These are phyloP conservation scores for Candida alai DNA, from an alignment of 805 yeast species.

Conservation along the genomic window DNA sequence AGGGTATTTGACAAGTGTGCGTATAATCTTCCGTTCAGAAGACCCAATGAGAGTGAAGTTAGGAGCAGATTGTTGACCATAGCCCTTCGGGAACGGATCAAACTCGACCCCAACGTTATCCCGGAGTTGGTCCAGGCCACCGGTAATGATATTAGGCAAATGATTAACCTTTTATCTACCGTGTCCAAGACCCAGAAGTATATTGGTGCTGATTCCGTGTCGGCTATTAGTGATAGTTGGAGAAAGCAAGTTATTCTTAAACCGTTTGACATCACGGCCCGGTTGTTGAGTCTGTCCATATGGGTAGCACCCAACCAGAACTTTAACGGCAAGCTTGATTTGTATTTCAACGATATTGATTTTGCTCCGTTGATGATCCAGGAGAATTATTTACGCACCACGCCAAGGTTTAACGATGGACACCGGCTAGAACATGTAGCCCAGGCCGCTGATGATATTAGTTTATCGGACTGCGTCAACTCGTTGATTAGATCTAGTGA, in stretches of 20 bases:
- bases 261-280: slow-evolving; percentile 85
- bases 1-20: slow-evolving; percentile 87
- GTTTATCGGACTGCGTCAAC: slow-evolving; percentile 81
- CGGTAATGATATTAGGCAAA: slow-evolving; percentile 89
- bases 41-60: slow-evolving; percentile 83
- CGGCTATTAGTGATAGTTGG: slow-evolving; percentile 66
- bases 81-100: slow-evolving; percentile 78
- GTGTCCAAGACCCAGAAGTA: slow-evolving; percentile 68
- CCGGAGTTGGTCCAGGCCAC: slow-evolving; percentile 84
- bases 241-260: slow-evolving; percentile 85
- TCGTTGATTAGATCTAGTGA: slow-evolving; percentile 81
- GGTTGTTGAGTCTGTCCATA: slow-evolving; percentile 50
- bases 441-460: slow-evolving; percentile 80
- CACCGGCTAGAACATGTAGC: slow-evolving; percentile 57
- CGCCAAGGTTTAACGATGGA: slow-evolving; percentile 48
- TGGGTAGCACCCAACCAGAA: slow-evolving; percentile 50
- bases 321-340: slow-evolving; percentile 79
- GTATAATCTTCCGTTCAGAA: slow-evolving; percentile 75
- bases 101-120: slow-evolving; percentile 73
- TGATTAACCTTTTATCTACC: slow-evolving; percentile 83
- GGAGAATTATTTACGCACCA: slow-evolving; percentile 77
- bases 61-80: slow-evolving; percentile 85
- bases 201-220: slow-evolving; percentile 62
- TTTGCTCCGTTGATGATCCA: slow-evolving; percentile 95
- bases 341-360: slow-evolving; percentile 92